phyloP scores from a whole-genome alignment of 495 filamentous ascomycete genomes.

The Podospora bellae-mahoneyi region DNA sequence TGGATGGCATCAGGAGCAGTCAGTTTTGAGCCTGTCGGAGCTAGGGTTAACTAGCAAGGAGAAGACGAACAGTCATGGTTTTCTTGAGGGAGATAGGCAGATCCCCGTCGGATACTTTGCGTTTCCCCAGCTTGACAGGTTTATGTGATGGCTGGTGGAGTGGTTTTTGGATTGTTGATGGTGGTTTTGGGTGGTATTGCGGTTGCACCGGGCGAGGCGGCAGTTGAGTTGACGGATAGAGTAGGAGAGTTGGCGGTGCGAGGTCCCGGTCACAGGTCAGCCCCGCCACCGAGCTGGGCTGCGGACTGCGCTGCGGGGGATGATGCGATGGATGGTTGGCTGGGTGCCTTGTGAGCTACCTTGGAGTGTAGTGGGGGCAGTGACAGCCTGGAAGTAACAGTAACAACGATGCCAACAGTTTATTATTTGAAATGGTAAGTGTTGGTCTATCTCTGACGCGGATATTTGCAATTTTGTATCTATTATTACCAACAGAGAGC shows the following conservation, averaged over 20 bases:
- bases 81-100: slow-evolving; percentile 70
- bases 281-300: slow-evolving; percentile 21
- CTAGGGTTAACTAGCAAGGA: not conserved
- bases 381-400: not conserved
- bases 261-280: slow-evolving; percentile 10
- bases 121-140: slow-evolving; percentile 65
- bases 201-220: slow-evolving; percentile 4
- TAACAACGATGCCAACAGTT: not conserved
- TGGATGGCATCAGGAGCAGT: slow-evolving; percentile 15
- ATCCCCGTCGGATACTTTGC: slow-evolving; percentile 77
- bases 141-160: not conserved
- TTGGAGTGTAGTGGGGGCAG: not conserved
- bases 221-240: not conserved
- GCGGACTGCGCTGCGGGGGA: slow-evolving; percentile 14
- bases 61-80: slow-evolving; percentile 72
- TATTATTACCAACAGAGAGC: not conserved
- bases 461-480: not conserved
- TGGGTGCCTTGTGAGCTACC: not conserved
- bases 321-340: slow-evolving; percentile 20
- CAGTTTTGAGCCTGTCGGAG: slow-evolving; percentile 4
- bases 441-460: not conserved
- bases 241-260: slow-evolving; percentile 3
- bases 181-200: slow-evolving; percentile 7
- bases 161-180: not conserved
- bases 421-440: not conserved